Conservation (phyloP, 345 rosid genomes). For the Linum tenue region DNA sequence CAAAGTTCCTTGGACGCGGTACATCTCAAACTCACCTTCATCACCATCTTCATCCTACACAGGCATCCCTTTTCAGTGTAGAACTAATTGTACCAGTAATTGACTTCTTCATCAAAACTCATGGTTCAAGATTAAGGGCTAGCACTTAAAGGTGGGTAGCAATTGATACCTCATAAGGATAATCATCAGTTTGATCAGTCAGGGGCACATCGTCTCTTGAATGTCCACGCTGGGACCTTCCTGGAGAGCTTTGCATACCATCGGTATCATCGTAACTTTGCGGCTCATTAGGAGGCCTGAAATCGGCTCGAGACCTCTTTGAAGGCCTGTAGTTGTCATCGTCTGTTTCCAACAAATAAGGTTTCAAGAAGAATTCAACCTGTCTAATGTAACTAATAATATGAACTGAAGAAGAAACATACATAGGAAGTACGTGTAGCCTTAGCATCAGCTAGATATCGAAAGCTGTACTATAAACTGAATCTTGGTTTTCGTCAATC, state of each 20-base stretch:
- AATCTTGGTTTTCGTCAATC: background rate
- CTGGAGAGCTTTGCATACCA: slow-evolving; percentile 70
- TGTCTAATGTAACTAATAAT: background rate
- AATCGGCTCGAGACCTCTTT: slow-evolving; percentile 71
- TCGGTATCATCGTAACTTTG: slow-evolving; percentile 63
- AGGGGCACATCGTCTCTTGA: slow-evolving; percentile 78
- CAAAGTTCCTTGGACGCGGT: slow-evolving; percentile 78
- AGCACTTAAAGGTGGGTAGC: background rate
- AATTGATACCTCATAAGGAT: slow-evolving; percentile 46
- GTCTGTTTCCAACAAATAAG: slow-evolving; percentile 53
- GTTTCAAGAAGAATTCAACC: background rate
- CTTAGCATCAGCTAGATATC: background rate
- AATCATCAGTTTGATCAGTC: slow-evolving; percentile 87
- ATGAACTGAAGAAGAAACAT: background rate
- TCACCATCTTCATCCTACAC: slow-evolving; percentile 67
- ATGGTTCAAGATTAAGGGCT: background rate
- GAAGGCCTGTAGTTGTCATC: slow-evolving; percentile 81
- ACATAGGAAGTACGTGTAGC: too few relatives aligned
- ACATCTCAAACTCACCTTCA: slow-evolving; percentile 85
- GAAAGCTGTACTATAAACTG: background rate
- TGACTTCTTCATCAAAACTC: background rate
- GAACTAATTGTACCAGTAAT: background rate
- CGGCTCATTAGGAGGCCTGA: slow-evolving; percentile 37
- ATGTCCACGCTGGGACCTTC: slow-evolving; percentile 44
- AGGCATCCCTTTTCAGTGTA: background rate